phyloP scores from a whole-genome alignment of 805 yeast genomes.

The Wickerhamiella brachini region DNA sequence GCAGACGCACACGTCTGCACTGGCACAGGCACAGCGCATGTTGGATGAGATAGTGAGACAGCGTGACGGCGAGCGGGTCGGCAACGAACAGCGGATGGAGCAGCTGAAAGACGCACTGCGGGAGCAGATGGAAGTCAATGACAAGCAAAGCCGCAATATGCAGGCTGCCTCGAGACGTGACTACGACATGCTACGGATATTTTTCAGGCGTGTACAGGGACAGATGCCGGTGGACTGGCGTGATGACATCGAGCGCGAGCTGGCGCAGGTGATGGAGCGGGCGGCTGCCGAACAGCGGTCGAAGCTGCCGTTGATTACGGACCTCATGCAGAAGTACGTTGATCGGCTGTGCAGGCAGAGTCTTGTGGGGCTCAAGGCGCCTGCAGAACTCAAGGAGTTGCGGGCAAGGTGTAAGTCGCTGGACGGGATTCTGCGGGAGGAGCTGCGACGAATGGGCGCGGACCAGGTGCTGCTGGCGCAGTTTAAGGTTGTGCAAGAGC shows the following conservation, averaged over 20 bases:
- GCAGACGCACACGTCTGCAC: neutral
- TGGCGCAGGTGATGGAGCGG: constrained; percentile 11
- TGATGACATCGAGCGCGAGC: constrained; percentile 8
- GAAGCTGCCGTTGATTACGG: constrained; percentile 15
- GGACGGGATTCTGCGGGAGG: constrained; percentile 8
- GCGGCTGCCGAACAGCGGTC: constrained; percentile 5
- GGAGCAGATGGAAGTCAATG: neutral
- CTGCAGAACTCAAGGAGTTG: constrained; percentile 4
- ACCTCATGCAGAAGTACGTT: constrained; percentile 10
- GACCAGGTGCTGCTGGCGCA: constrained; percentile 9
- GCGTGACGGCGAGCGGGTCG: neutral
- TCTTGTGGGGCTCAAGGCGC: neutral
- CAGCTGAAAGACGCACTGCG: neutral
- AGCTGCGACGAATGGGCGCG: constrained; percentile 7
- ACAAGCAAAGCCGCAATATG: neutral
- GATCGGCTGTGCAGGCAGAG: constrained; percentile 6
- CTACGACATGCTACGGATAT: constrained; percentile 11
- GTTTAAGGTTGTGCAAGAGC: constrained; percentile 3
- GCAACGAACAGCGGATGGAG: neutral
- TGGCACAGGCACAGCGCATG: neutral
- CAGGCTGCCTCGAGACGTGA: constrained; percentile 1
- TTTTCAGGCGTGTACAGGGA: constrained; percentile 13
- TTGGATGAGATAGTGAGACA: neutral
- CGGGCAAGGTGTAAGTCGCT: constrained; percentile 4
- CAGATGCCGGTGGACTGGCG: constrained; percentile 15